Conservation (phyloP, 164 flowering plant species). For the Protea cynaroides region DNA sequence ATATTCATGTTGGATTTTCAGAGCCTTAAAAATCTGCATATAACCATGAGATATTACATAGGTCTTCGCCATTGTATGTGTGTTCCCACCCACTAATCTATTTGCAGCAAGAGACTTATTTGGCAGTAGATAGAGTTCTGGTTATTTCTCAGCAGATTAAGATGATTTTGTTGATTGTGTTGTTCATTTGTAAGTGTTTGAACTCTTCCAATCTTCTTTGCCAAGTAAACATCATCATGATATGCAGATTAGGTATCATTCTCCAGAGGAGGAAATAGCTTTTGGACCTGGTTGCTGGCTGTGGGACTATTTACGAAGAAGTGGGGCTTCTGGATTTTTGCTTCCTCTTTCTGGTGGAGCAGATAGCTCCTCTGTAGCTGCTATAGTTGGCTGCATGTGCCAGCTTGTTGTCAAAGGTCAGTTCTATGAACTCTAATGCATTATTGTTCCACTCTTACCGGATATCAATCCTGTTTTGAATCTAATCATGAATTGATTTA, state of each 20-base stretch:
- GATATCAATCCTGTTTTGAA: not conserved
- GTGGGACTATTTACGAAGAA: conserved; percentile 95
- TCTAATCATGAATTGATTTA: not conserved
- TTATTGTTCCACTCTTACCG: not conserved
- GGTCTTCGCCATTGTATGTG: no score
- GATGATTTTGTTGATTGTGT: no score
- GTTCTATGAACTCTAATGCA: not conserved
- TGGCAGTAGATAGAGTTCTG: no score
- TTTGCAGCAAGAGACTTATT: no score
- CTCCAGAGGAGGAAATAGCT: conserved; percentile 95
- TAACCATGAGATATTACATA: no score
- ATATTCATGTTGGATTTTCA: no score
- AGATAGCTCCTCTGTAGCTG: conserved; percentile 96
- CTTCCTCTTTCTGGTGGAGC: conserved; percentile 99
- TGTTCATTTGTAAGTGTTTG: no score
- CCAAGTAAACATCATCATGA: not conserved
- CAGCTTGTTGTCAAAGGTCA: conserved; percentile 89
- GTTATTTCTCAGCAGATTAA: no score
- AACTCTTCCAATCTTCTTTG: not conserved
- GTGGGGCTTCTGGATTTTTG: conserved; percentile 97
- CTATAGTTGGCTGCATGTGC: conserved; percentile 99
- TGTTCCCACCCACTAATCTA: no score
- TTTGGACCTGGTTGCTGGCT: conserved; percentile 95
- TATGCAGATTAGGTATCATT: conserved; percentile 68
- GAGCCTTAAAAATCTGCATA: no score